Conservation (phyloP, 2,329 filamentous ascomycete species). For the Hypocreales sp. region DNA sequence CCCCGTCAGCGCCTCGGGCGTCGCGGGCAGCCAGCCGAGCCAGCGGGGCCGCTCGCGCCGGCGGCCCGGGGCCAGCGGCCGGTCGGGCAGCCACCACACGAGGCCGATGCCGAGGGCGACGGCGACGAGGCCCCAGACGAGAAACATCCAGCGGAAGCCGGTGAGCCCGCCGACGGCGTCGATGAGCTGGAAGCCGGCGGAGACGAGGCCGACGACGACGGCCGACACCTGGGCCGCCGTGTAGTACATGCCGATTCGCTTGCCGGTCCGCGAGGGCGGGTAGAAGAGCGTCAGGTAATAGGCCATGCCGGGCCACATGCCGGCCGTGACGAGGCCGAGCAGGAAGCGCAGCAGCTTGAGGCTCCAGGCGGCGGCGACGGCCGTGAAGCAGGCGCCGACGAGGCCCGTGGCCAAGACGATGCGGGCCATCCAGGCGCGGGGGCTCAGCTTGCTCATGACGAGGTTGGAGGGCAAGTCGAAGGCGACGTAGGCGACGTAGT, state of each 20-base stretch:
- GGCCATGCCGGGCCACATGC: conserved; percentile 92
- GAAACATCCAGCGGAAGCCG: conserved; percentile 86
- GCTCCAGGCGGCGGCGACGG: conserved; percentile 70
- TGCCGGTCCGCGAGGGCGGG: conserved; percentile 70
- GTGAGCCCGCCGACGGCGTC: conserved; percentile 61
- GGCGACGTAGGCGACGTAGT: conserved; percentile 84
- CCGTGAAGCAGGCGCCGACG: conserved; percentile 71
- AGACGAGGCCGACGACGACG: conserved; percentile 77
- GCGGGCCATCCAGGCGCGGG: conserved; percentile 80
- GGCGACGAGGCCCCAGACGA: conserved; percentile 67
- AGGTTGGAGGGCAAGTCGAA: conserved; percentile 84
- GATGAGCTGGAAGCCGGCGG: conserved; percentile 84
- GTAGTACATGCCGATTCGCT: conserved; percentile 80
- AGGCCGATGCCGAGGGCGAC: conserved; percentile 56
- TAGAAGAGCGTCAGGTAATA: conserved; percentile 90
- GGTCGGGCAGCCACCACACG: conserved; percentile 83
- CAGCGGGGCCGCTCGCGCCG: conserved; percentile 31
- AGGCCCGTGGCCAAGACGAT: conserved; percentile 80
- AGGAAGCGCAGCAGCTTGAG: conserved; percentile 78
- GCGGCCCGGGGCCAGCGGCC: conserved; percentile 61
- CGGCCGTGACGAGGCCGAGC: conserved; percentile 74
- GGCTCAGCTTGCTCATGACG: conserved; percentile 72
- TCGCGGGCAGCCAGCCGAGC: conserved; percentile 50
- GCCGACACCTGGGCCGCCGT: conserved; percentile 81
- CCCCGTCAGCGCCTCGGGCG: conserved; percentile 56